Conservation (phyloP, 139 green algal genomes). For the Chlorella sorokiniana region DNA sequence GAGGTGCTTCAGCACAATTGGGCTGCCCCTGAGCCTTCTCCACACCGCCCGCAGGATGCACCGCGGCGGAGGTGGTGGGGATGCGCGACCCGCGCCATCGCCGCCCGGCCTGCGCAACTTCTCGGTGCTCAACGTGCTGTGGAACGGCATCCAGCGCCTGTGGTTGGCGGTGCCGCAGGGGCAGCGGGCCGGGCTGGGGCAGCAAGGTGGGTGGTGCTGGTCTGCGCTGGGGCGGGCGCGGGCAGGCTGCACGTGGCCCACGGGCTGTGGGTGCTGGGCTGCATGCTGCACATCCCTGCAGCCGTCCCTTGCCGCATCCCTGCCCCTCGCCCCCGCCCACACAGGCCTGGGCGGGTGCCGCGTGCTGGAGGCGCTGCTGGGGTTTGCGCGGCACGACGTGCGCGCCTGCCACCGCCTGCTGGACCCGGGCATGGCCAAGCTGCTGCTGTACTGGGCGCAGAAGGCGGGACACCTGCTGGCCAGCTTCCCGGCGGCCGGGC, state of each 20-base stretch:
- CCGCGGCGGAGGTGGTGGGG: conserved; percentile 29
- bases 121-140: conserved; percentile 38
- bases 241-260: too few relatives aligned
- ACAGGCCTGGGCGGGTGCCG: not conserved
- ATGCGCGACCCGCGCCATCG: conserved; percentile 19
- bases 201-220: conserved; percentile 15
- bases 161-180: conserved; percentile 19
- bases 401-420: conserved; percentile 2
- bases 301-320: not conserved
- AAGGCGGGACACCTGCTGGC: conserved; percentile 18
- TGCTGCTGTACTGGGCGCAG: conserved; percentile 37
- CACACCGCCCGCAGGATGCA: conserved; percentile 18
- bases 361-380: not conserved
- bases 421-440: conserved; percentile 20
- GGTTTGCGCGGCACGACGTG: conserved; percentile 13
- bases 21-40: too few relatives aligned
- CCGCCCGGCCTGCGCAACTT: conserved; percentile 29
- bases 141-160: conserved; percentile 26
- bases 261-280: too few relatives aligned
- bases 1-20: too few relatives aligned
- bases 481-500: conserved; percentile 11
- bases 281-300: not conserved
- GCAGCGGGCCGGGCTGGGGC: not conserved
- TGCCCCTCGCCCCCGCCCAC: not conserved
- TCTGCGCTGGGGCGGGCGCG: too few relatives aligned